Percentiles rank a stretch among this genome's conserved stretches.
Evolutionary conservation across 2,329 filamentous ascomycete genomes (phyloP).

Genomic region (Diaporthe citrichinensis): DNA sequence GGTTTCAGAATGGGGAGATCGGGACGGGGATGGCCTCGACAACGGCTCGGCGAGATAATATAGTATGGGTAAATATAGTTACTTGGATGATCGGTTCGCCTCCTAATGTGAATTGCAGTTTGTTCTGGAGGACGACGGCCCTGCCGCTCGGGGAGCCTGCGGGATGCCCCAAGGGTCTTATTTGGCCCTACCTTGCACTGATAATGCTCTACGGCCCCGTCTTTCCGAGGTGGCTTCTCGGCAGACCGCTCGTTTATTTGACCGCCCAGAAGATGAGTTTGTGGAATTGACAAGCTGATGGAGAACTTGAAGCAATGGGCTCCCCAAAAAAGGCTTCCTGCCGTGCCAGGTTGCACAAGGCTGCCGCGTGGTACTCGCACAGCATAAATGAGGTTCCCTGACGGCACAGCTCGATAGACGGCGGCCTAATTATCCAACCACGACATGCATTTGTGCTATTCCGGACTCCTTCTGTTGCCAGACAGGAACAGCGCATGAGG

Average conservation of each 20-base stretch:
- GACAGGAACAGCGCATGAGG: conserved; percentile 3
- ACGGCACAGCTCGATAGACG: conserved; percentile 16
- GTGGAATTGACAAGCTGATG: conserved; percentile 7
- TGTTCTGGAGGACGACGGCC: conserved; percentile 5
- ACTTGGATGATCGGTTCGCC: background rate
- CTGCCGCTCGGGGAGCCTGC: background rate
- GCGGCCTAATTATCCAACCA: conserved; percentile 4
- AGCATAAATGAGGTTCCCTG: conserved; percentile 13
- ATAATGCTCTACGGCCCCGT: background rate
- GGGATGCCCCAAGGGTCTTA: background rate
- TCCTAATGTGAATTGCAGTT: conserved; percentile 16
- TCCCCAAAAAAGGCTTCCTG: conserved; percentile 9
- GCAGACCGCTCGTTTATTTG: background rate
- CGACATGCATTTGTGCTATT: background rate
- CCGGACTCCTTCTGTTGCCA: background rate
- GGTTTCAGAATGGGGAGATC: conserved; percentile 23
- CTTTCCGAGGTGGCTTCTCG: conserved; percentile 1
- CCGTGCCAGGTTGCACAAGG: conserved; percentile 25
- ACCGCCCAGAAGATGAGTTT: background rate
- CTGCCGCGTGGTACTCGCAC: conserved; percentile 21
- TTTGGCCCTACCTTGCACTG: background rate
- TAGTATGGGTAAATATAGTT: conserved; percentile 8
- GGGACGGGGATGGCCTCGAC: conserved; percentile 20
- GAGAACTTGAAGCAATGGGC: conserved; percentile 1
- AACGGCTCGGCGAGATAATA: background rate